Percentiles rank a stretch among this genome's conserved stretches.
Evolutionary conservation across 2,329 filamentous ascomycete genomes (phyloP).

Genomic region (Colletotrichum karsti): DNA sequence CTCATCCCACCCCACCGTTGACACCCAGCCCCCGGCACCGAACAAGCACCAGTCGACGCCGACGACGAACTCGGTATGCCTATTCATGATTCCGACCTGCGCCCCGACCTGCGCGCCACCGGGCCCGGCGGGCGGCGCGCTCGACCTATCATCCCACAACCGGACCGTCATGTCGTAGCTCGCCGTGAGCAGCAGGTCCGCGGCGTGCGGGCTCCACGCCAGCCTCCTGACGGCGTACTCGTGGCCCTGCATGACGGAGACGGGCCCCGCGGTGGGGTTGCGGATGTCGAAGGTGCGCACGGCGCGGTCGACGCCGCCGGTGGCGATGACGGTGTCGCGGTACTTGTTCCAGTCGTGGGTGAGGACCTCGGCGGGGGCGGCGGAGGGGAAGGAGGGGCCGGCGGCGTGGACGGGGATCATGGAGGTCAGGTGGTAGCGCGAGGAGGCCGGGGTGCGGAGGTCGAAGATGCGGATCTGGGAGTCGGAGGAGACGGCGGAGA

Average conservation of each 20-base stretch:
- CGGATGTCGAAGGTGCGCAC: conserved; percentile 93
- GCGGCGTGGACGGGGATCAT: conserved; percentile 85
- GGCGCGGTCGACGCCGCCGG: conserved; percentile 86
- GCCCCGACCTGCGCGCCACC: conserved; percentile 61
- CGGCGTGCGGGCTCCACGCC: conserved; percentile 93
- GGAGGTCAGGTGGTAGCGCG: conserved; percentile 86
- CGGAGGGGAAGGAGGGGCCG: conserved; percentile 53
- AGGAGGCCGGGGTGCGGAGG: conserved; percentile 83
- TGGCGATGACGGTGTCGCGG: conserved; percentile 82
- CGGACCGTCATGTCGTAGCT: conserved; percentile 99
- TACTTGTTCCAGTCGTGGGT: conserved; percentile 99
- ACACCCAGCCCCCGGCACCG: conserved; percentile 93
- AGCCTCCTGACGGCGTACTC: conserved; percentile 89
- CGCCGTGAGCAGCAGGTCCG: conserved; percentile 84
- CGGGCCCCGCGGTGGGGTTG: conserved; percentile 75
- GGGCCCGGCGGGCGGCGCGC: conserved; percentile 45
- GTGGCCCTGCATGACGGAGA: conserved; percentile 82
- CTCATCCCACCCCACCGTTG: conserved; percentile 95
- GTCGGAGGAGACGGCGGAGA: conserved; percentile 90
- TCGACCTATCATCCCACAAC: conserved; percentile 83
- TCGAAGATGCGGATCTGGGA: conserved; percentile 92
- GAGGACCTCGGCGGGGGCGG: conserved; percentile 77
- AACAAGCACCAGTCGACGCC: conserved; percentile 99
- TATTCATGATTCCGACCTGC: conserved; percentile 87
- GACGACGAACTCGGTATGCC: conserved; percentile 94